phyloP scores from a whole-genome alignment of 2,329 filamentous ascomycete genomes.

The Neofusicoccum parvum region DNA sequence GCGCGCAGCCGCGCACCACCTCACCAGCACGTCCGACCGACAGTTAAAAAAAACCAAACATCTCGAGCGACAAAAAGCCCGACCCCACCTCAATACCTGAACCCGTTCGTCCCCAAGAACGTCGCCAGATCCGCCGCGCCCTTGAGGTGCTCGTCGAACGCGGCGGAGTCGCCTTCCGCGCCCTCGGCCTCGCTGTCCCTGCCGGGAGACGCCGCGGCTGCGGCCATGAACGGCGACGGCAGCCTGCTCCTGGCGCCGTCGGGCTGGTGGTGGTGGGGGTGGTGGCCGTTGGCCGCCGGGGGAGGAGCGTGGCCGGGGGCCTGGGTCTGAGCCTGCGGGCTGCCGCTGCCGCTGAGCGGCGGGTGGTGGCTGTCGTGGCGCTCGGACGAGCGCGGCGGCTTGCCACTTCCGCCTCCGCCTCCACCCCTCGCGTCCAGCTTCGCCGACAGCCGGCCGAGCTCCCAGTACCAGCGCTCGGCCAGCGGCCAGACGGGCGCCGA shows the following conservation, averaged over 20 bases:
- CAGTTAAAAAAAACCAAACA: no score
- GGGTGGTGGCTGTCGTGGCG: slow-evolving; percentile 7
- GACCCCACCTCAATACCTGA: background rate
- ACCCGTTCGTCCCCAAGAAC: slow-evolving; percentile 6
- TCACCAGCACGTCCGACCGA: no score
- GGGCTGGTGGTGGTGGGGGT: background rate
- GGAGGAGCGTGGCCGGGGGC: no score
- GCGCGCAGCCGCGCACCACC: no score
- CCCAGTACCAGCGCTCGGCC: slow-evolving; percentile 15
- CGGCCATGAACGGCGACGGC: background rate
- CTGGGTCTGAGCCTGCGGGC: background rate
- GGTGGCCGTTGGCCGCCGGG: background rate
- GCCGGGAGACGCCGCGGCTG: background rate
- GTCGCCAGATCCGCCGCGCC: slow-evolving; percentile 3
- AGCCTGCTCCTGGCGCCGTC: background rate
- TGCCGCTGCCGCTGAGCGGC: background rate
- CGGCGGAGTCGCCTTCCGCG: background rate
- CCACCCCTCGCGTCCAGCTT: background rate
- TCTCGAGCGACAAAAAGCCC: no score
- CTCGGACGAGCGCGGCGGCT: background rate
- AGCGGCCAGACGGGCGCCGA: slow-evolving; percentile 9
- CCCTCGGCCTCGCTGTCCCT: background rate
- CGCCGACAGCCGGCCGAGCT: background rate
- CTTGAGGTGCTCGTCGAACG: slow-evolving; percentile 13
- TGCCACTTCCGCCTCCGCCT: background rate